Evolutionary conservation across 2,329 filamentous ascomycete genomes (phyloP), one percentile per base, ranked within the genome.

Genomic region (Blastomyces parvus): DNA sequence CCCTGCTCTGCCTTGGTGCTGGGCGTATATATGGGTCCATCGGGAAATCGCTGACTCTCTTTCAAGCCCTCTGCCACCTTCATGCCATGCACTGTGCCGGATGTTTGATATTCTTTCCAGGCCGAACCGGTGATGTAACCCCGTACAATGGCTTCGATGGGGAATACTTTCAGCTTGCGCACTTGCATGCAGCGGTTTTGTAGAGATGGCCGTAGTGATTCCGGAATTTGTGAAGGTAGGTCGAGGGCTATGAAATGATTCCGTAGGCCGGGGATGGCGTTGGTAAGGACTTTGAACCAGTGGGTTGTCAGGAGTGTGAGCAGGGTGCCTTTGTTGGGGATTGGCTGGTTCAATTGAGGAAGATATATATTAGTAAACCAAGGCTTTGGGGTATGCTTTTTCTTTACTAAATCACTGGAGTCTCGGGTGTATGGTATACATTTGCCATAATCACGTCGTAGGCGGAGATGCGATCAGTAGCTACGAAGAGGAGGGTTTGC

Each of bases 401-500:
- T 11, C 27, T 30, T 36, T n/a, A 36, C 19, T 36, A 55, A 55
- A 22, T 33, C 52, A 36, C 17, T 55, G 30, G 30, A 55, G 27
- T 13, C 30, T 55, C 30, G 17, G 59, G 38, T 30, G 48, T 36
- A 60, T 62, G 52, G 48, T 76, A 71, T 74, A 87, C 86, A 77
- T 94, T 97, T 70, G 84, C 79, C 82, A 96, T 86, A 69, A 96
- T 86, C 69, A 95, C 91, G 82, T 97, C 93, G 81, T 93, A 97
- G 63, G 94, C 94, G 30, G 91, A 96, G 74, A 97, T 94, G 68
- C 94, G 88, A 79, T 97, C 92, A 17, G 90, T 89, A 30, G 90
- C 88, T 62, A 92, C 86, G 73, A 96, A 93, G 63, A 96, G 86
- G 4, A 96, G 84, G 2, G 85, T 88, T 63, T 83, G 78, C 50